phyloP scores from a whole-genome alignment of 768 basidiomycete species.

The Termitomyces sp. region DNA sequence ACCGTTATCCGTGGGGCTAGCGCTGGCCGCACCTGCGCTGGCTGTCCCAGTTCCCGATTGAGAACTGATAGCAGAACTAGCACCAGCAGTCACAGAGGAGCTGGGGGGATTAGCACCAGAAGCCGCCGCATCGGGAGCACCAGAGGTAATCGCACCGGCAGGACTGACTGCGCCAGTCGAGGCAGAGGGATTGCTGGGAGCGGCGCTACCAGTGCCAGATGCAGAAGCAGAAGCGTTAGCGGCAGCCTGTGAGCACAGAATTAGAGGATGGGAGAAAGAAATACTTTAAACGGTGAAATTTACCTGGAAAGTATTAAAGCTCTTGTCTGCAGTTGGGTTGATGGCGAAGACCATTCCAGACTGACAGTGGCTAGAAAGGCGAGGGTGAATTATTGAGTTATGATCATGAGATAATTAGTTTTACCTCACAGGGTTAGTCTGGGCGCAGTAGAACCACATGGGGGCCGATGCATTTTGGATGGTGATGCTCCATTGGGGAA shows the following conservation, averaged over 20 bases:
- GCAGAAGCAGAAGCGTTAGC: constrained; percentile 15
- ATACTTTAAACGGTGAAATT: background rate
- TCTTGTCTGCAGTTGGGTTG: constrained; percentile 48
- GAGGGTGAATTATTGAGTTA: background rate
- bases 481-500: no score
- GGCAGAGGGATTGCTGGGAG: no score
- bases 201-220: no score
- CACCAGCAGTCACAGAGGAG: background rate
- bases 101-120: no score
- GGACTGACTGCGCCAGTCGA: no score
- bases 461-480: constrained; percentile 45
- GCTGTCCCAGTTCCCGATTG: no score
- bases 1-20: background rate
- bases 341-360: constrained; percentile 70
- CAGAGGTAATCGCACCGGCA: no score
- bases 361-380: constrained; percentile 41
- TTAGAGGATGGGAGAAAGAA: background rate
- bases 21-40: background rate
- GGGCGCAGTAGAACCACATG: constrained; percentile 64
- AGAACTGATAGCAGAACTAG: no score
- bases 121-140: no score
- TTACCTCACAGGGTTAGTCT: constrained; percentile 32
- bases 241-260: constrained; percentile 4
- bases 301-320: constrained; percentile 48
- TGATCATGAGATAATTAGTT: constrained; percentile 1